These are phyloP conservation scores for Annona squamosa DNA, from an alignment of 164 flowering plant genomes.

Conservation along the genomic window DNA sequence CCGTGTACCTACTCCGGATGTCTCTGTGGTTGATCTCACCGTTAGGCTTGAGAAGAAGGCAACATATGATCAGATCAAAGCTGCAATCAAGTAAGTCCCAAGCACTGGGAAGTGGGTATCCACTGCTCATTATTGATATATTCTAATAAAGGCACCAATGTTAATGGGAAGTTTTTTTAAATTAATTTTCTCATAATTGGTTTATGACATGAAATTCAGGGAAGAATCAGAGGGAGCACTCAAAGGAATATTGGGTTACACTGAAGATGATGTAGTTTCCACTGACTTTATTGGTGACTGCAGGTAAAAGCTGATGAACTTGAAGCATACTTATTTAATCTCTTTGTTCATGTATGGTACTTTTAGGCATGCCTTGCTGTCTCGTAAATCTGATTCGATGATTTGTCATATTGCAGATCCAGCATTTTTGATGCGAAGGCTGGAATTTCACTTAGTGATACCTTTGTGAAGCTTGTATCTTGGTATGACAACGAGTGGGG, in stretches of 20 bases:
- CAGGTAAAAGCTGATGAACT: constrained; percentile 35
- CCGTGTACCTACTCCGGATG: constrained; percentile 73
- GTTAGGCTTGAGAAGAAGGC: constrained; percentile 64
- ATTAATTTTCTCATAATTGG: background rate
- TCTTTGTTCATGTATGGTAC: background rate
- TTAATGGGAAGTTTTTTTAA: too few species aligned
- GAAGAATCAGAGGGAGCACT: constrained; percentile 73
- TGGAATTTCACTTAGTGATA: constrained; percentile 76
- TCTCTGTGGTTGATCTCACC: constrained; percentile 72
- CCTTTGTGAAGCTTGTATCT: constrained; percentile 74
- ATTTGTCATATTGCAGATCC: constrained; percentile 40
- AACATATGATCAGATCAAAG: constrained; percentile 52
- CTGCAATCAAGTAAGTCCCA: constrained; percentile 55
- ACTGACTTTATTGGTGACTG: constrained; percentile 78
- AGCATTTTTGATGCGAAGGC: constrained; percentile 97
- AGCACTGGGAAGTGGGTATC: too few species aligned
- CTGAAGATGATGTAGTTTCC: constrained; percentile 89
- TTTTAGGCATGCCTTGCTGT: background rate
- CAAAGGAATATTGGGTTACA: constrained; percentile 83
- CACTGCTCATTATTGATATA: too few species aligned
- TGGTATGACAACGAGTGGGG: constrained; percentile 98
- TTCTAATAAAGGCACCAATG: too few species aligned
- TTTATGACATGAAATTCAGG: constrained; percentile 26
- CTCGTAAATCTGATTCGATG: background rate
- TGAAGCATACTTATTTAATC: too few species aligned